Percentiles rank a stretch among this genome's conserved stretches.
Conservation (phyloP, 2,329 filamentous ascomycete genomes). For the Monosporascus sp. region DNA sequence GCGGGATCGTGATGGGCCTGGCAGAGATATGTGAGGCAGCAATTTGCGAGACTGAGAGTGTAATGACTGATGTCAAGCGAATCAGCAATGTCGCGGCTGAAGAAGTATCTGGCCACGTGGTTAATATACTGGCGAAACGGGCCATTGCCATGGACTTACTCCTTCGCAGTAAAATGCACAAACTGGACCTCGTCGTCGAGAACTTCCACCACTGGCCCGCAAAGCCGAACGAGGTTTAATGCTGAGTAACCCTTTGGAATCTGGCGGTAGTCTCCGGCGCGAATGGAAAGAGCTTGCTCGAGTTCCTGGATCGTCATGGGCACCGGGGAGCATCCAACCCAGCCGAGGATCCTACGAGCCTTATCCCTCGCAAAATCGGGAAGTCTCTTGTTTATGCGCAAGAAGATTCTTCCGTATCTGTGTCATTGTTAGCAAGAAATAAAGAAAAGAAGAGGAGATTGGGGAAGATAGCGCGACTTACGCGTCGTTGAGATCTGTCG, state of each 20-base stretch:
- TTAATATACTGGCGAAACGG: conserved; percentile 3
- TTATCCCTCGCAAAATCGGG: background rate
- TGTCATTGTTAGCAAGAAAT: too few relatives aligned
- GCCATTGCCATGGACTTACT: conserved; percentile 9
- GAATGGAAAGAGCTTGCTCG: conserved; percentile 5
- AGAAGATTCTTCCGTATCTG: too few relatives aligned
- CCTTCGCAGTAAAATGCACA: conserved; percentile 25
- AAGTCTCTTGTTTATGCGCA: conserved; percentile 3
- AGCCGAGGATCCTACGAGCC: conserved; percentile 8
- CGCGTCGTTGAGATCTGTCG: conserved; percentile 17
- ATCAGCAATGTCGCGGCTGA: background rate
- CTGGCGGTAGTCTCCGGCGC: background rate
- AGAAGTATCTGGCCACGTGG: background rate
- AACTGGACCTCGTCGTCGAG: conserved; percentile 19
- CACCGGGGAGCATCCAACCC: conserved; percentile 8
- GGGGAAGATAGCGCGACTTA: conserved; percentile 10
- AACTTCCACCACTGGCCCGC: conserved; percentile 23
- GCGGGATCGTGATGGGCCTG: background rate
- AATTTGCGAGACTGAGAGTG: background rate
- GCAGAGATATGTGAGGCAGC: background rate
- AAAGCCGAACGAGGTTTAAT: conserved; percentile 12
- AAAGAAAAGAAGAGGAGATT: too few relatives aligned
- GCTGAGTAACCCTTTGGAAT: too few relatives aligned
- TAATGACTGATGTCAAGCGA: background rate
- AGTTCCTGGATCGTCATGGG: conserved; percentile 7